phyloP scores from a whole-genome alignment of 1,284 basidiomycete species.

The Neotropicomus parvogracilis region DNA sequence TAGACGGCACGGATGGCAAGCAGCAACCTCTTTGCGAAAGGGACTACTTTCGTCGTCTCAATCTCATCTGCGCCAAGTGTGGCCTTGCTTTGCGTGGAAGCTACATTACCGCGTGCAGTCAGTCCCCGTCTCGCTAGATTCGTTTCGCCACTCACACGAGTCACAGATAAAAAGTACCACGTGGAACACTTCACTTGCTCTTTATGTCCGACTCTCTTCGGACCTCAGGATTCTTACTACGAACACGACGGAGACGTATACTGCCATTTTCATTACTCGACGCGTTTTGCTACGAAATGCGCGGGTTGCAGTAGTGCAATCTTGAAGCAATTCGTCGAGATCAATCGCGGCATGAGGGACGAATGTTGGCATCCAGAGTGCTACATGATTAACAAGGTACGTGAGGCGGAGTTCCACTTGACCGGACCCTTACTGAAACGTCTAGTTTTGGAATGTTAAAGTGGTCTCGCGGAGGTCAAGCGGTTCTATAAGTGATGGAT shows the following conservation, averaged over 20 bases:
- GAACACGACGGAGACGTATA: conserved; percentile 96
- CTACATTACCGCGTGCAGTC: conserved; percentile 99
- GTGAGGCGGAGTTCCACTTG: conserved; percentile 16
- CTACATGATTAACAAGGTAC: conserved; percentile 99
- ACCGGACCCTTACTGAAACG: conserved; percentile 17
- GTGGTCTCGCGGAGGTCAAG: conserved; percentile 76
- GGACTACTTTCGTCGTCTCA: conserved; percentile 95
- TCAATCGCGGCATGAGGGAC: conserved; percentile 96
- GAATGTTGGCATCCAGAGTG: conserved; percentile 99
- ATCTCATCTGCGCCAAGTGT: conserved; percentile 96
- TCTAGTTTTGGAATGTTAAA: conserved; percentile 98
- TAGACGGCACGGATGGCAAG: conserved; percentile 81
- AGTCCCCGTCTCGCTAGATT: conserved; percentile 38
- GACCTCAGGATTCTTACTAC: conserved; percentile 98
- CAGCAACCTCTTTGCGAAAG: conserved; percentile 95
- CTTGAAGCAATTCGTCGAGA: conserved; percentile 98
- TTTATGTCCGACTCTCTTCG: conserved; percentile 92
- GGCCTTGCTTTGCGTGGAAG: conserved; percentile 91
- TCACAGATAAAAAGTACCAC: conserved; percentile 93
- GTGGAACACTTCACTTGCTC: conserved; percentile 99
- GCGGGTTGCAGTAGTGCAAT: conserved; percentile 98
- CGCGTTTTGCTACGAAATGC: conserved; percentile 97
- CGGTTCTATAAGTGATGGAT: conserved; percentile 55
- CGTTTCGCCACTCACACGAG: conserved; percentile 17
- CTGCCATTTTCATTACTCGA: conserved; percentile 98